Percentiles rank a stretch among this genome's conserved stretches.
Conservation (phyloP, 495 filamentous ascomycete species). For the Lepraria neglecta region DNA sequence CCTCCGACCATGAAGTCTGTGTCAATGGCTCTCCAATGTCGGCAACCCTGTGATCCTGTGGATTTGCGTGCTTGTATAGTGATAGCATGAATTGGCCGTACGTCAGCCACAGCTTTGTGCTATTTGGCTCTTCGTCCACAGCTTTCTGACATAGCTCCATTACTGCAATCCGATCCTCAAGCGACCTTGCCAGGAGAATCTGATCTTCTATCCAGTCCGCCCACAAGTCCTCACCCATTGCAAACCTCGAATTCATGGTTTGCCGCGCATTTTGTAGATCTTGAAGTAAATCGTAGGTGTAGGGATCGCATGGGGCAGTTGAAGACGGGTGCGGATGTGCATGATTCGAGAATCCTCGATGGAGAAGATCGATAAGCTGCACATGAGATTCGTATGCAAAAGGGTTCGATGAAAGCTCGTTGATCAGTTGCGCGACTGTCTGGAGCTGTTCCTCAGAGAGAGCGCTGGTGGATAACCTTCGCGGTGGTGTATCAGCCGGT, state of each 20-base stretch:
- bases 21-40: constrained; percentile 18
- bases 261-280: constrained; percentile 59
- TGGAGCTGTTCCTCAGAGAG: constrained; percentile 50
- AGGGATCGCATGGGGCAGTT: constrained; percentile 37
- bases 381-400: constrained; percentile 61
- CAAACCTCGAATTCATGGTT: constrained; percentile 59
- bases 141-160: constrained; percentile 78
- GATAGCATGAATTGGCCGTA: constrained; percentile 84
- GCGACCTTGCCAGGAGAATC: constrained; percentile 51
- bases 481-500: constrained; percentile 42
- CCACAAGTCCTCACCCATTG: constrained; percentile 61
- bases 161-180: constrained; percentile 64
- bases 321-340: constrained; percentile 45
- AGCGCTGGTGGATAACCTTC: constrained; percentile 45
- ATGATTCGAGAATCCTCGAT: constrained; percentile 56
- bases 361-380: constrained; percentile 57
- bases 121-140: constrained; percentile 73
- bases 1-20: constrained; percentile 61
- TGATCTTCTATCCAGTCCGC: constrained; percentile 60
- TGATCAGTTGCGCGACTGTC: constrained; percentile 47
- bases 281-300: constrained; percentile 51
- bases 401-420: constrained; percentile 52
- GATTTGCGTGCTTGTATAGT: constrained; percentile 55
- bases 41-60: constrained; percentile 40
- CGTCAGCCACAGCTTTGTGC: constrained; percentile 76